Evolutionary conservation across 306 rosid species (phyloP).

Genomic region (Prunus padus): DNA sequence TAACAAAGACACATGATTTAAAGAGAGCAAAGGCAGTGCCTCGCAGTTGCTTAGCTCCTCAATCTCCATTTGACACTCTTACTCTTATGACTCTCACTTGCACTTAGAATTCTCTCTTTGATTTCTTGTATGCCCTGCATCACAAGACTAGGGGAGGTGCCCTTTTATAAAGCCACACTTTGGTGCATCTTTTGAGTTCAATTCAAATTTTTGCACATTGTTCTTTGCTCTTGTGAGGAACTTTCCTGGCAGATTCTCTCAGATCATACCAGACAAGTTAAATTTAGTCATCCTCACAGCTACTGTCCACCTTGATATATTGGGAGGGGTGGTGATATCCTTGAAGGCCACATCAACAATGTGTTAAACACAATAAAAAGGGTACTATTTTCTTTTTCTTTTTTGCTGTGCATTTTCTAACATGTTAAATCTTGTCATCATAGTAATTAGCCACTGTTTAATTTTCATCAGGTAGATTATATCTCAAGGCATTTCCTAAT

Average conservation of each 20-base stretch:
- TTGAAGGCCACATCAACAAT: neutral
- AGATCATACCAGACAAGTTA: slow-evolving; percentile 22
- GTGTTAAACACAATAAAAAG: neutral
- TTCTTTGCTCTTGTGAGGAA: slow-evolving; percentile 32
- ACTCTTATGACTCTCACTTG: slow-evolving; percentile 8
- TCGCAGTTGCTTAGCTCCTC: slow-evolving; percentile 57
- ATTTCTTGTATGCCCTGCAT: slow-evolving; percentile 29
- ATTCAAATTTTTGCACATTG: neutral
- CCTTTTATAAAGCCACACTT: slow-evolving; percentile 39
- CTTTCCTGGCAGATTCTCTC: slow-evolving; percentile 56
- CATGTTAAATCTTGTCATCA: too few relatives aligned
- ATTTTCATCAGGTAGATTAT: too few relatives aligned
- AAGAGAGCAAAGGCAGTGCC: slow-evolving; percentile 67
- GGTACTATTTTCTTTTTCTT: too few relatives aligned
- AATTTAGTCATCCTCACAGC: neutral
- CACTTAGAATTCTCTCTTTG: slow-evolving; percentile 15
- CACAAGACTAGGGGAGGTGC: slow-evolving; percentile 15
- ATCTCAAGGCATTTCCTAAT: too few relatives aligned
- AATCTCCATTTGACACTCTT: slow-evolving; percentile 50
- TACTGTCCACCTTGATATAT: neutral
- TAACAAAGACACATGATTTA: slow-evolving; percentile 65
- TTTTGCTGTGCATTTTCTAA: too few relatives aligned
- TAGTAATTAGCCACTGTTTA: too few relatives aligned
- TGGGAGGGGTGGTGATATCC: slow-evolving; percentile 3
- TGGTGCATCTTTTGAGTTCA: neutral